Evolutionary conservation across 306 rosid genomes (phyloP).

Genomic region (Arachis hypogaea): DNA sequence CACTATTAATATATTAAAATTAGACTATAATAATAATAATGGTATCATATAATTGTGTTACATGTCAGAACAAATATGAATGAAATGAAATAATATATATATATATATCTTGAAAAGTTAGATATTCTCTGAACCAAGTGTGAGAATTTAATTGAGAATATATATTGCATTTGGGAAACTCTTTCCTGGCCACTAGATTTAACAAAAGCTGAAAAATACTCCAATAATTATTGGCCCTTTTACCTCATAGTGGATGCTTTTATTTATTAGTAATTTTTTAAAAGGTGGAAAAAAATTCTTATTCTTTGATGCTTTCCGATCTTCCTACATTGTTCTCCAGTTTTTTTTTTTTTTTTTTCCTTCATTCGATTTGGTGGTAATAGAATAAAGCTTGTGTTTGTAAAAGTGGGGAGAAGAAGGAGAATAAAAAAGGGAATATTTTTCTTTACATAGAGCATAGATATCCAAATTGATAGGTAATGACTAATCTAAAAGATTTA

Average conservation of each 20-base stretch:
- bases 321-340: conserved; percentile 39
- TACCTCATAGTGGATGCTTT: conserved; percentile 54
- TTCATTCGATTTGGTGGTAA: conserved; percentile 12
- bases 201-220: conserved; percentile 48
- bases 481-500: no score
- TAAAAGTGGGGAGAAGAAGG: conserved; percentile 29
- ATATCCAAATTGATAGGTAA: no score
- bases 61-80: no score
- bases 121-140: conserved; percentile 35
- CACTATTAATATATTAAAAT: no score
- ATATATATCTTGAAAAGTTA: conserved; percentile 31
- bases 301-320: conserved; percentile 66
- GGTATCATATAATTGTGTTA: no score
- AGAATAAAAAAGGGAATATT: no score
- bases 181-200: conserved; percentile 39
- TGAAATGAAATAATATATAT: background rate
- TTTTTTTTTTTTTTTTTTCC: conserved; percentile 29
- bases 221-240: conserved; percentile 41
- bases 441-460: no score
- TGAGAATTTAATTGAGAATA: conserved; percentile 35
- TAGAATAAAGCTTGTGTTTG: conserved; percentile 56
- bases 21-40: no score
- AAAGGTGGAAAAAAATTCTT: conserved; percentile 47
- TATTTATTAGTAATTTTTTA: background rate
- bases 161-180: conserved; percentile 38